phyloP scores from a whole-genome alignment of 108 stramenopile species.

The Ochromonas danica region DNA sequence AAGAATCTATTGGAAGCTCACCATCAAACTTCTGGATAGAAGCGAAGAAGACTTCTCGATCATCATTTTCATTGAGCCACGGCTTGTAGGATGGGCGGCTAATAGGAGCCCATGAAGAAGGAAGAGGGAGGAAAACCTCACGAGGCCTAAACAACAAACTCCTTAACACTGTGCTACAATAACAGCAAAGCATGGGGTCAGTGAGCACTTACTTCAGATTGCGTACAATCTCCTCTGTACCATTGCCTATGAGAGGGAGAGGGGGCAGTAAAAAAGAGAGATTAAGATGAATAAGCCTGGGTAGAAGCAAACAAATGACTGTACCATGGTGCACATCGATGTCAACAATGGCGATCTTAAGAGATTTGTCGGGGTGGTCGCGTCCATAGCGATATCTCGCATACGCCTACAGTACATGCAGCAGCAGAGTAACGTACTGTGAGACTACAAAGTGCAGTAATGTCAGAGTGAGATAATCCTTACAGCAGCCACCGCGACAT shows the following conservation, averaged over 20 bases:
- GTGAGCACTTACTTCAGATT: constrained; percentile 67
- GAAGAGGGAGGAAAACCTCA: constrained; percentile 14
- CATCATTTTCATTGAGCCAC: constrained; percentile 52
- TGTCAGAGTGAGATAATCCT: too few species aligned
- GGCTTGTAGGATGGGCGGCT: constrained; percentile 34
- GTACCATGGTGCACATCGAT: constrained; percentile 64
- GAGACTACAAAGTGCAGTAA: too few species aligned
- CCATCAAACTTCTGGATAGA: constrained; percentile 41
- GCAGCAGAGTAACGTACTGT: too few species aligned
- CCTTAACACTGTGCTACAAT: too few species aligned
- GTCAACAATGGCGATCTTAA: constrained; percentile 59
- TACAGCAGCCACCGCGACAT: constrained; percentile 90
- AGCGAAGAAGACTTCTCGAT: constrained; percentile 44
- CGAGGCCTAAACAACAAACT: not conserved
- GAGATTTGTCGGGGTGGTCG: not conserved
- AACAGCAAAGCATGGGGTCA: too few species aligned
- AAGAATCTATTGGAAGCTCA: too few species aligned
- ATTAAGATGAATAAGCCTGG: too few species aligned
- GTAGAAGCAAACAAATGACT: too few species aligned
- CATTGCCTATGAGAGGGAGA: constrained; percentile 47
- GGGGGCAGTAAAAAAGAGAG: not conserved
- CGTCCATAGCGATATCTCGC: constrained; percentile 65
- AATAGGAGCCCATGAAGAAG: constrained; percentile 39
- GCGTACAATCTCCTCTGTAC: constrained; percentile 59
- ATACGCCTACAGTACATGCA: constrained; percentile 59